Conservation (phyloP, 495 filamentous ascomycete species). For the Paragyromitra xinjiangensis region DNA sequence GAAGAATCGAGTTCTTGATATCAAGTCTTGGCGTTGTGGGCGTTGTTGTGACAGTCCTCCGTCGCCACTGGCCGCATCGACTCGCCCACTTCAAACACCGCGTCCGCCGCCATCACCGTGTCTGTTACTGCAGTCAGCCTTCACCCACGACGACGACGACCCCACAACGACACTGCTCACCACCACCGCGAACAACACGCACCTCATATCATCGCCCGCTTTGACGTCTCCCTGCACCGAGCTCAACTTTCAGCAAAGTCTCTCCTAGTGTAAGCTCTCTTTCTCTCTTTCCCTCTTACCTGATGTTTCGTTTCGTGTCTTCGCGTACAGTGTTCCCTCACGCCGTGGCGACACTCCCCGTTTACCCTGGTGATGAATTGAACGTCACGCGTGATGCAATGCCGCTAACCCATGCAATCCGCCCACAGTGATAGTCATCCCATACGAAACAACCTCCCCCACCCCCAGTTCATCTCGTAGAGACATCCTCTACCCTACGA, state of each 20-base stretch:
- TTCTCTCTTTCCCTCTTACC: neutral
- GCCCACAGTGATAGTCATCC: constrained; percentile 32
- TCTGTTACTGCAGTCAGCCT: constrained; percentile 40
- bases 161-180: constrained; percentile 28
- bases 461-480: constrained; percentile 9
- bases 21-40: constrained; percentile 44
- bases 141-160: constrained; percentile 31
- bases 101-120: constrained; percentile 46
- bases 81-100: constrained; percentile 53
- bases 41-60: constrained; percentile 43
- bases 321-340: constrained; percentile 35
- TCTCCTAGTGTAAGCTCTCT: constrained; percentile 5
- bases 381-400: constrained; percentile 53
- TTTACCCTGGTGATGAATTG: constrained; percentile 40
- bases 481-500: constrained; percentile 25
- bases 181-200: constrained; percentile 27
- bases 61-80: constrained; percentile 50
- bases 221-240: constrained; percentile 33
- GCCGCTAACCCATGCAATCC: constrained; percentile 47
- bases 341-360: constrained; percentile 14
- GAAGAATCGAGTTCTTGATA: constrained; percentile 14
- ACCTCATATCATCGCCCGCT: constrained; percentile 44
- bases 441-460: constrained; percentile 28
- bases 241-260: constrained; percentile 20
- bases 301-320: constrained; percentile 43